Base-by-base conservation (phyloP, 2,329 filamentous ascomycete species). In the Neonectria coccinea region DNA sequence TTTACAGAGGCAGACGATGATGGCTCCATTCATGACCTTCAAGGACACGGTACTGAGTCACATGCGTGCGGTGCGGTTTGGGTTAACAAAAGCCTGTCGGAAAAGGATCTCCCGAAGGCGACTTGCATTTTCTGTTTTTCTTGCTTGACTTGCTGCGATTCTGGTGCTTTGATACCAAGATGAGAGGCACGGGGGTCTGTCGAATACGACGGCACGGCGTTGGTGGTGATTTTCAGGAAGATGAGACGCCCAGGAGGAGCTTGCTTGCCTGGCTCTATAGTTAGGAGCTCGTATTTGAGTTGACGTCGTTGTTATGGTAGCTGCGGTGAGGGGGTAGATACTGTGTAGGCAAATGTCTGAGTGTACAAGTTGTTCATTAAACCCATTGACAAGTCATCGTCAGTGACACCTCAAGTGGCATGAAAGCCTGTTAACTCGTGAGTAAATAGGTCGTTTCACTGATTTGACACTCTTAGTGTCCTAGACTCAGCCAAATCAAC, bases 121-220 rank as follows among this genome's bases (percentile, higher is more conserved):
- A 42, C 59, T 45, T 31, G 11, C 56, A 50, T 59, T 47, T 54
- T 67, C 42, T 70, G 59, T 65, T 51, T 62, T 67, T 66, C 56
- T 60, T 57, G 50, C 59, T 62, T 60, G 62, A 62, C 65, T 64
- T 50, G 50, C 42, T 62, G 52, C 33, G 58, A 64, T 65, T 65
- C 59, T 50, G 57, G 59, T 62, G 56, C 56, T 74, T 72, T 72
- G 63, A 69, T 67, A 65, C 72, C 70, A 71, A 69, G 63, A 62
- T 31, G 68, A 72, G 72, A 62, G 39, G 39, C 68, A 51, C 48
- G n/a, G 47, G 36, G 44, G 69, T 71, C 72, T 73, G 66, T 71
- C 50, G 68, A 61, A 65, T 70, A 70, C 65, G 65, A 70, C 69
- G 68, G 68, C 70, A 72, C 62, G 72, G 72, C 72, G 72, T 74